A percentile compares a stretch with the other conserved stretches of the same genome.
Conservation (phyloP, 352 stramenopile genomes). For the Nothophytophthora sp. region DNA sequence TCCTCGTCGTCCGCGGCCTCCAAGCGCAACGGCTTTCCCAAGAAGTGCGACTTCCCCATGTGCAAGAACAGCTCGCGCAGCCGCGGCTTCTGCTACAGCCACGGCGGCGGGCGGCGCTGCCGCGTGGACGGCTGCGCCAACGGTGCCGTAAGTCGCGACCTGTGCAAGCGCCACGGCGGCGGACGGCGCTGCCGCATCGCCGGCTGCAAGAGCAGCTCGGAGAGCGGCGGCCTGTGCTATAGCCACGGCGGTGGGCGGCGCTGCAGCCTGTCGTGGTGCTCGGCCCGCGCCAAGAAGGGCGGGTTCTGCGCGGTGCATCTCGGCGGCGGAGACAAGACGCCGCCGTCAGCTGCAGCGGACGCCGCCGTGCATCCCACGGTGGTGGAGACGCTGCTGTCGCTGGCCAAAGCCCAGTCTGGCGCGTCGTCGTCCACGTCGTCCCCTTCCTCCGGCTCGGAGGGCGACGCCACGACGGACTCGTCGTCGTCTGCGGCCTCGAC, state of each 20-base stretch:
- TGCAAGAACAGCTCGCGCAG: slow-evolving; percentile 83
- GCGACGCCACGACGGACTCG: slow-evolving; percentile 1
- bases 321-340: slow-evolving; percentile 33
- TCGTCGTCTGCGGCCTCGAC: slow-evolving; percentile 2
- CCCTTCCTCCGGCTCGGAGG: no score
- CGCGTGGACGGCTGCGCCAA: slow-evolving; percentile 70
- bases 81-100: slow-evolving; percentile 81
- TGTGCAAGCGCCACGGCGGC: slow-evolving; percentile 82
- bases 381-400: slow-evolving; percentile 67
- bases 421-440: no score
- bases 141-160: slow-evolving; percentile 69
- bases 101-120: slow-evolving; percentile 66
- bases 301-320: slow-evolving; percentile 67
- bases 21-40: slow-evolving; percentile 73
- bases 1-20: slow-evolving; percentile 9
- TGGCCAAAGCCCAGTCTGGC: slow-evolving; percentile 41
- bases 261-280: slow-evolving; percentile 71
- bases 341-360: slow-evolving; percentile 4
- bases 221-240: slow-evolving; percentile 79
- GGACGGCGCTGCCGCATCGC: slow-evolving; percentile 63
- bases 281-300: slow-evolving; percentile 73
- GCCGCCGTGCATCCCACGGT: slow-evolving; percentile 38
- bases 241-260: slow-evolving; percentile 70
- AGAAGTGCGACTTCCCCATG: slow-evolving; percentile 86
- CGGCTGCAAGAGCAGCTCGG: slow-evolving; percentile 71